Evolutionary conservation across 331 rosid genomes (phyloP), one percentile per base, ranked within the genome.

Genomic region (Stylosanthes scabra): DNA sequence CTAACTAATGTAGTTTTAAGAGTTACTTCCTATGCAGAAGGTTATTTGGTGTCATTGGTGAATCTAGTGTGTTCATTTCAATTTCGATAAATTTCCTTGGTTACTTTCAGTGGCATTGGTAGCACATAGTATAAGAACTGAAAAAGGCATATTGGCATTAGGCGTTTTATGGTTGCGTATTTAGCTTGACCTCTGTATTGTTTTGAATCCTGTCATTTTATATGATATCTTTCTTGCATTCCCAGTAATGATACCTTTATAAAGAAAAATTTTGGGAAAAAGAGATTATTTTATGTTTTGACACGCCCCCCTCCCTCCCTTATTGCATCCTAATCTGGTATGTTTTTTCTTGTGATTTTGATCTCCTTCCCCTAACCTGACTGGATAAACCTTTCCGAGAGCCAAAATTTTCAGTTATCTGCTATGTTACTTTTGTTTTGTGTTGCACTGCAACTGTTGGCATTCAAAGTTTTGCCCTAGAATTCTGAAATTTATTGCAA

Each of bases 31-130:
- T 68, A 9, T 46, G 29, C 63, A 34, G 62, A 41, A 9, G 29
- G 56, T 68, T 75, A 34, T 67, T 58, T 67, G 62, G 68, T 56
- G 74, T 67, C 16, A 58, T 13, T 76, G 52, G 49, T 49, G 75
- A 68, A 76, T 6, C 47, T 57, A 59, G 69, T 45, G 34, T 6
- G 57, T 20, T 8, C 39, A 0, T 59, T 76, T 59, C 16, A 59
- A 67, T 46, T 46, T 37, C 0, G n/a, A 8, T 67, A 45, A 59
- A 68, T 68, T 46, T 58, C 37, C 49, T 66, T 47, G 44, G 34
- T 75, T 59, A 16, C 13, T 42, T 20, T 57, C 11, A 9, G 39
- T 10, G 60, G n/a, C 42, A 16, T 61, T 71, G 46, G 10, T 60
- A 59, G 65, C 25, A 63, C 8, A 1, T 8, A 41, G 51, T 12